Evolutionary conservation across 371 early-diverging fungal species (phyloP).

Genomic region (Apophysomyces variabilis): DNA sequence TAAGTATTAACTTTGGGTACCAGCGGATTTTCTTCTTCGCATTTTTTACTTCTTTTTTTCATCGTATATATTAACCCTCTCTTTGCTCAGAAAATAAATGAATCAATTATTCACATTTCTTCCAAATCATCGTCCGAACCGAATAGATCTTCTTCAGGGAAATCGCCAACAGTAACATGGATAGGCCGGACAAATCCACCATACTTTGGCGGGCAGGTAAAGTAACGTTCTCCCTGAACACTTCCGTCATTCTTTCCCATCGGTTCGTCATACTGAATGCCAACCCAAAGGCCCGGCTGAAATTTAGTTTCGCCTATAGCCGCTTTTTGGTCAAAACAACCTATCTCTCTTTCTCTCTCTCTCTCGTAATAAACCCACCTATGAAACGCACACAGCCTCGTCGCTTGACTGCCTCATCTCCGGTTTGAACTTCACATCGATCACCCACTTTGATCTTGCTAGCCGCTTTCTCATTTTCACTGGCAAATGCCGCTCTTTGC

Average conservation of each 20-base stretch:
- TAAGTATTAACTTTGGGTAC: neutral
- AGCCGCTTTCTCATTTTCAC: slow-evolving; percentile 55
- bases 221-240: slow-evolving; percentile 80
- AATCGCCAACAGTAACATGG: slow-evolving; percentile 88
- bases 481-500: slow-evolving; percentile 44
- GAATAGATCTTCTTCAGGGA: slow-evolving; percentile 67
- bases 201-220: slow-evolving; percentile 71
- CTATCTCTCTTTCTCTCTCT: no score
- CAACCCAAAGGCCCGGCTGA: slow-evolving; percentile 91
- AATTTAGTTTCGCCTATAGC: slow-evolving; percentile 68
- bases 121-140: slow-evolving; percentile 55
- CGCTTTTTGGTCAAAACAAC: neutral
- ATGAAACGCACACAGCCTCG: slow-evolving; percentile 85
- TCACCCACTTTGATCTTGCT: slow-evolving; percentile 71
- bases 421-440: slow-evolving; percentile 82
- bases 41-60: neutral
- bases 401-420: slow-evolving; percentile 55
- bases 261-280: slow-evolving; percentile 96
- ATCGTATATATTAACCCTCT: no score
- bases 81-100: neutral
- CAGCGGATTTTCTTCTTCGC: neutral
- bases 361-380: slow-evolving; percentile 45
- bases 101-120: slow-evolving; percentile 48
- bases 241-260: slow-evolving; percentile 94
- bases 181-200: slow-evolving; percentile 92